A percentile compares a stretch with the other conserved stretches of the same genome.
Evolutionary conservation across 257 asterid species (phyloP).

Genomic region (Nicotiana sylvestris): DNA sequence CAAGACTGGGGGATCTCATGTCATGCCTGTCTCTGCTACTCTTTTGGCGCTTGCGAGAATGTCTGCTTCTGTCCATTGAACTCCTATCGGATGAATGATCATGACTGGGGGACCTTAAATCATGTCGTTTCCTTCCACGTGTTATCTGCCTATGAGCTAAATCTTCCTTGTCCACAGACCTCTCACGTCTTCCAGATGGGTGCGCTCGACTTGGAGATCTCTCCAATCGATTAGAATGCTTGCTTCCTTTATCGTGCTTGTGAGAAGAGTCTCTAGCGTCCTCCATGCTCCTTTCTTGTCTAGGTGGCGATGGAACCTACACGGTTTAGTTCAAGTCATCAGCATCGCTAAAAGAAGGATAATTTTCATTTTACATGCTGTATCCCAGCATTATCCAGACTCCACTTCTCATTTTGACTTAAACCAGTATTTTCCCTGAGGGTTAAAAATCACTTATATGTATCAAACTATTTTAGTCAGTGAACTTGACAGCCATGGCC

Average conservation of each 20-base stretch:
- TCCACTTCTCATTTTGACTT: not conserved
- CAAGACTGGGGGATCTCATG: constrained; percentile 32
- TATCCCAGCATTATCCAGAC: not conserved
- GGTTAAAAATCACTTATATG: not conserved
- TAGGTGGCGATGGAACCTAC: constrained; percentile 81
- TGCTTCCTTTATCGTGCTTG: constrained; percentile 31
- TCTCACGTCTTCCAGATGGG: constrained; percentile 21
- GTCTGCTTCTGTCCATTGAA: constrained; percentile 32
- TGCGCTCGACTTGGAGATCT: constrained; percentile 46
- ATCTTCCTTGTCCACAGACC: constrained; percentile 32
- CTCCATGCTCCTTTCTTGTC: constrained; percentile 43
- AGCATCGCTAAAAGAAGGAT: not conserved
- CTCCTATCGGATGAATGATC: constrained; percentile 33
- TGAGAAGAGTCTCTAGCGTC: constrained; percentile 33
- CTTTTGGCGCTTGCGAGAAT: constrained; percentile 20
- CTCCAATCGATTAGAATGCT: constrained; percentile 21
- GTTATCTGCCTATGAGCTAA: constrained; percentile 22
- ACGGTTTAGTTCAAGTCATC: not conserved
- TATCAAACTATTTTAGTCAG: not conserved
- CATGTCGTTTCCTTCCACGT: constrained; percentile 29
- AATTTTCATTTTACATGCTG: not conserved
- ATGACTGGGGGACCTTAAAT: constrained; percentile 24
- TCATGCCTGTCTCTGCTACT: constrained; percentile 27
- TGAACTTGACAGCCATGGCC: not conserved
- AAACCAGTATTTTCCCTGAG: not conserved